Evolutionary conservation across 305 asterid species (phyloP), one percentile per base, ranked within the genome.

Genomic region (Rubia peregrina): DNA sequence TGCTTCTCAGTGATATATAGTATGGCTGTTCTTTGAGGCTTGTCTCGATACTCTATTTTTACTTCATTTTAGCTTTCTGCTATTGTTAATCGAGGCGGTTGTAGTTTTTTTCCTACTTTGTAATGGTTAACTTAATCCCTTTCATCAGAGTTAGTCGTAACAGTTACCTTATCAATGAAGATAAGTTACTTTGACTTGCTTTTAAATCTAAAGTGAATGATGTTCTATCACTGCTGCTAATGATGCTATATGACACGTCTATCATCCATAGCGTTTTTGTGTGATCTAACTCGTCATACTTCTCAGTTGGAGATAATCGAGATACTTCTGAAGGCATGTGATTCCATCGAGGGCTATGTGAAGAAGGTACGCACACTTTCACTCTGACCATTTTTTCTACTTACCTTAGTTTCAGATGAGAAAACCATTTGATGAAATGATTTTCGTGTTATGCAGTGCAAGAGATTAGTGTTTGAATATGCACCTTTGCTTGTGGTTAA

Each of bases 251-350:
- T 61, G 44, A 8, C 67, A 30, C 24, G 9, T 41, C 30, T 21
- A 21, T 24, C 4, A 60, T 60, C 13, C 65, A 3, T 10, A 24
- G 17, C 0, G 6, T n/a, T 73, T 40, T 55, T 72, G 24, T 70
- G 24, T 63, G 22, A 49, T 61, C 24, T 62, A 21, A 16, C 26
- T 83, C 88, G 76, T 53, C 81, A 65, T 61, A 76, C 41, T 72
- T 80, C 75, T 77, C 96, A 92, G 98, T 70, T 92, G 78, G 93
- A 89, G 80, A 85, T 92, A 53, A 74, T 90, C 67, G 79, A 87
- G 83, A 38, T 84, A 81, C 98, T 92, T 72, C 83, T 90, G 77
- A 92, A 87, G 86, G 95, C 87, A 48, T 92, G 98, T 53, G 71
- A 81, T 70, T 76, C 95, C 24, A 70, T 78, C 43, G 87, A 86